These are phyloP conservation scores for Aspergillus carlsbadensis DNA, from an alignment of 495 filamentous ascomycete species.

Conservation along the genomic window DNA sequence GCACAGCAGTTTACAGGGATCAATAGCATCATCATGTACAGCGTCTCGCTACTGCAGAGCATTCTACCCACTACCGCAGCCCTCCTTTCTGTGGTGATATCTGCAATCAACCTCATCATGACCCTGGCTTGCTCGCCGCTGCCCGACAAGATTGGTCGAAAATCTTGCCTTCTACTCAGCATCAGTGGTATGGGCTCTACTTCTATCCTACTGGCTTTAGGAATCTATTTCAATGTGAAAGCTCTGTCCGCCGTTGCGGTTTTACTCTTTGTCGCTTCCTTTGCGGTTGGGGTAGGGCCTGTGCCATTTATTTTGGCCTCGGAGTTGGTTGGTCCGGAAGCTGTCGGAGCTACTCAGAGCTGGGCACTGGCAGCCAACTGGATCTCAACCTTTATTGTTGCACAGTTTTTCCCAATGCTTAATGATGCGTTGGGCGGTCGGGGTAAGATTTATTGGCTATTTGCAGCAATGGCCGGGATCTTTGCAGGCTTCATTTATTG, in stretches of 20 bases:
- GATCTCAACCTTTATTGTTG: constrained; percentile 85
- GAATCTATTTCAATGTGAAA: constrained; percentile 67
- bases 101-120: constrained; percentile 78
- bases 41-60: constrained; percentile 76
- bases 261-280: constrained; percentile 81
- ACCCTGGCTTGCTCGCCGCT: constrained; percentile 79
- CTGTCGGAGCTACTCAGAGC: constrained; percentile 84
- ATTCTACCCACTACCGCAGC: constrained; percentile 76
- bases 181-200: constrained; percentile 80
- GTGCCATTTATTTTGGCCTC: constrained; percentile 91
- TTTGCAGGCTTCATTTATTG: constrained; percentile 64
- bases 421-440: constrained; percentile 71
- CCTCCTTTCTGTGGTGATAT: constrained; percentile 79
- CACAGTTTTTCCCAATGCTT: constrained; percentile 87
- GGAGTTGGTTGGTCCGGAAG: constrained; percentile 83
- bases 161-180: constrained; percentile 74
- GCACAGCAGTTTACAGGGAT: constrained; percentile 91
- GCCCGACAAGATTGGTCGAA: constrained; percentile 83
- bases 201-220: constrained; percentile 70
- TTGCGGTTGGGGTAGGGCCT: constrained; percentile 88
- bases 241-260: constrained; percentile 76
- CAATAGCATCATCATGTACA: constrained; percentile 98
- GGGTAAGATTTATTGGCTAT: constrained; percentile 86
- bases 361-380: constrained; percentile 86
- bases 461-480: constrained; percentile 68